Evolutionary conservation across 2,329 filamentous ascomycete genomes (phyloP).

Genomic region (Fusarium clavum): DNA sequence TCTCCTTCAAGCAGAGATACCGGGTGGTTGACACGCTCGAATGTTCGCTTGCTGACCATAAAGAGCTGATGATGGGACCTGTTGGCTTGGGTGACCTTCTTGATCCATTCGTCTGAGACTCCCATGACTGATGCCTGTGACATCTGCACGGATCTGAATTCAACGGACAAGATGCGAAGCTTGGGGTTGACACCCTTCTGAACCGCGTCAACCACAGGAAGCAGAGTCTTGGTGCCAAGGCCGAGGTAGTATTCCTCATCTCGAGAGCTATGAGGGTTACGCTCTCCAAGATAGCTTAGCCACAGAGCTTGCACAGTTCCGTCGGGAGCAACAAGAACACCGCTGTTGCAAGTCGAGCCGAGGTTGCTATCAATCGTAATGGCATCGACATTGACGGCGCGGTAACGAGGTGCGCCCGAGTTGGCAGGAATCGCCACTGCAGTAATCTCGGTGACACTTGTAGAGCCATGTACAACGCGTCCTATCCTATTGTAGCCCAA

Average conservation of each 20-base stretch:
- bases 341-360: constrained; percentile 91
- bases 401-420: constrained; percentile 88
- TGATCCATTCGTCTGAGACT: constrained; percentile 94
- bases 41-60: constrained; percentile 93
- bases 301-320: constrained; percentile 95
- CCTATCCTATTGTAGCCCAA: constrained; percentile 98
- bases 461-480: constrained; percentile 91
- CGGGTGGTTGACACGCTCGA: constrained; percentile 64
- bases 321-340: constrained; percentile 89
- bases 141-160: constrained; percentile 97
- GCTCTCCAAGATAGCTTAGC: constrained; percentile 96
- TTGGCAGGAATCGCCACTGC: constrained; percentile 97
- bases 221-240: constrained; percentile 85
- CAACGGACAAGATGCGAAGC: constrained; percentile 90
- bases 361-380: constrained; percentile 96
- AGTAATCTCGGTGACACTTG: constrained; percentile 95
- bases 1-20: constrained; percentile 85
- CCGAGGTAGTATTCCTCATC: constrained; percentile 98
- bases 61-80: constrained; percentile 95
- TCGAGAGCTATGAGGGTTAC: constrained; percentile 79
- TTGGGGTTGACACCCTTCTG: constrained; percentile 82
- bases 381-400: constrained; percentile 94
- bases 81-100: constrained; percentile 88
- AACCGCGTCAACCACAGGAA: constrained; percentile 90
- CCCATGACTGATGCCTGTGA: constrained; percentile 97